phyloP scores from a whole-genome alignment of 495 filamentous ascomycete species.

The Peziza echinospora region DNA sequence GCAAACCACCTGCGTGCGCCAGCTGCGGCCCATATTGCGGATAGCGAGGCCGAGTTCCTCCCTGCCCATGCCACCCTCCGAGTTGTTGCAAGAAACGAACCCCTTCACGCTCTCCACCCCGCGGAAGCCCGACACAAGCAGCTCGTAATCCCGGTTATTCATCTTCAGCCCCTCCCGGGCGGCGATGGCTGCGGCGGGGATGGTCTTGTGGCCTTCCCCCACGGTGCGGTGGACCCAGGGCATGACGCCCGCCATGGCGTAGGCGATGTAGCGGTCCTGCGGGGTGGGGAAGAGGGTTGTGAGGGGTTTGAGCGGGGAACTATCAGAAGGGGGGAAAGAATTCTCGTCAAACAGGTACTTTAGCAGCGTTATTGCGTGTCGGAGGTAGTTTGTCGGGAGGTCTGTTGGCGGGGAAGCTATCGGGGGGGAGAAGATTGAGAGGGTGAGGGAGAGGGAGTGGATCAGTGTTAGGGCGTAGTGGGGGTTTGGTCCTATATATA shows the following conservation, averaged over 20 bases:
- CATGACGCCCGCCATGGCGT: conserved; percentile 50
- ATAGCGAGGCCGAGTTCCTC: conserved; percentile 52
- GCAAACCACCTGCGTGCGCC: conserved; percentile 53
- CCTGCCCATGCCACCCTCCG: conserved; percentile 19
- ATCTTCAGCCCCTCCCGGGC: conserved; percentile 61
- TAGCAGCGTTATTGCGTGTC: conserved; percentile 27
- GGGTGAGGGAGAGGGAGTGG: conserved; percentile 50
- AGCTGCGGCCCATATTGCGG: conserved; percentile 51
- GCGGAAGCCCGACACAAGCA: conserved; percentile 41
- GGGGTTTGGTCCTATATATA: conserved; percentile 48
- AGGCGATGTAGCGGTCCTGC: conserved; percentile 40
- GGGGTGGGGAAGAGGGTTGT: conserved; percentile 1
- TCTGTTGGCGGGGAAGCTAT: conserved; percentile 18
- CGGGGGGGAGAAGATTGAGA: conserved; percentile 58
- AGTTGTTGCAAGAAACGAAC: conserved; percentile 17
- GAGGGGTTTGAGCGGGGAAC: background rate
- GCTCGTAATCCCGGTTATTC: conserved; percentile 43
- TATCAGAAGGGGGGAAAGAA: background rate
- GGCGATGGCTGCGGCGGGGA: conserved; percentile 29
- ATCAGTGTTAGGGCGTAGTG: conserved; percentile 46
- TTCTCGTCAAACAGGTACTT: conserved; percentile 35
- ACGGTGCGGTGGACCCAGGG: conserved; percentile 42
- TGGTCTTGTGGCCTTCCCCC: conserved; percentile 25
- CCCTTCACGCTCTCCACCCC: conserved; percentile 37
- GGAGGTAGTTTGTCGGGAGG: conserved; percentile 27